A percentile compares a stretch with the other conserved stretches of the same genome.
Conservation (phyloP, 331 rosid genomes). For the Dryas integrifolia region DNA sequence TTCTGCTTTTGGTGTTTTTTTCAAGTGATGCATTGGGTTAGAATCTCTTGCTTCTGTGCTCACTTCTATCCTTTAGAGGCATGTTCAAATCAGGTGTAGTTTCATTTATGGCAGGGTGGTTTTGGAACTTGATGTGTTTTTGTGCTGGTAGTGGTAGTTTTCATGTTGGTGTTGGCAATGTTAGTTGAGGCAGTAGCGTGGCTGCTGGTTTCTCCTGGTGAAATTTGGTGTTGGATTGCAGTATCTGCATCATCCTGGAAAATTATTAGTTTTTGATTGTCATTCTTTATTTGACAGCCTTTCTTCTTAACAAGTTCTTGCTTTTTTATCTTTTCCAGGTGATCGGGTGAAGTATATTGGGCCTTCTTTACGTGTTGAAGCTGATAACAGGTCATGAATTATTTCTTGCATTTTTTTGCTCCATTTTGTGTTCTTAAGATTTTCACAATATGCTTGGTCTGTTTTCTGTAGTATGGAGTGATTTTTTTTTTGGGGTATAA, state of each 20-base stretch:
- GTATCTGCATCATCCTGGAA: not conserved
- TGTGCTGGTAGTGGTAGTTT: not conserved
- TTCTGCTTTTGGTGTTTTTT: not conserved
- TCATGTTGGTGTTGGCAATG: not conserved
- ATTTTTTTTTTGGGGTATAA: not conserved
- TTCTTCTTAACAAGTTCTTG: conserved; percentile 11
- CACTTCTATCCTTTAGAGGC: no score
- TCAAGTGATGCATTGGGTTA: not conserved
- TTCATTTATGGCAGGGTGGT: not conserved
- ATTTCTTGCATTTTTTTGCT: conserved; percentile 18
- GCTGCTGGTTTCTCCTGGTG: not conserved
- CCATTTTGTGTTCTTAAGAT: not conserved
- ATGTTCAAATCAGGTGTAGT: no score
- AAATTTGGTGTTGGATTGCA: not conserved
- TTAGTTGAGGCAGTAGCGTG: not conserved
- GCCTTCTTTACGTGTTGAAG: conserved; percentile 51
- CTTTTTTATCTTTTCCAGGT: conserved; percentile 41
- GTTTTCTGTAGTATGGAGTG: not conserved
- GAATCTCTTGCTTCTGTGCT: not conserved
- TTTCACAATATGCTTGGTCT: not conserved
- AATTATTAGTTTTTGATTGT: not conserved
- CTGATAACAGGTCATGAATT: conserved; percentile 61
- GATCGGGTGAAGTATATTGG: conserved; percentile 92
- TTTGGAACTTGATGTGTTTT: not conserved
- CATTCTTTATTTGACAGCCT: not conserved